phyloP scores from a whole-genome alignment of 2,329 filamentous ascomycete species.

The Cryphonectria naterciae region DNA sequence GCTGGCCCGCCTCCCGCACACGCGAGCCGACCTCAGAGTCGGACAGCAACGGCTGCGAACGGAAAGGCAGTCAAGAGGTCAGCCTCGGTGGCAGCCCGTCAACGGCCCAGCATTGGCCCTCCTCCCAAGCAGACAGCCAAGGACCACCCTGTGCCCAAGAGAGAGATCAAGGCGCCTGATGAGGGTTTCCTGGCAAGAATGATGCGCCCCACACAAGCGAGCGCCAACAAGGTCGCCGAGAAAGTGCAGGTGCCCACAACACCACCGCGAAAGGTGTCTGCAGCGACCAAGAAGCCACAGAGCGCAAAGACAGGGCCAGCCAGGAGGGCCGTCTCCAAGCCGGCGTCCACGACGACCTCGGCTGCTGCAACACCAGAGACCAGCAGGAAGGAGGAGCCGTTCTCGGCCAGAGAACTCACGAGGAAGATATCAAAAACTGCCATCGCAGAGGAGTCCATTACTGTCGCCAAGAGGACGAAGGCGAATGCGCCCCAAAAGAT shows the following conservation, averaged over 20 bases:
- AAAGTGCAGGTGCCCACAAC: conserved; percentile 53
- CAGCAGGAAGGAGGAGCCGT: conserved; percentile 25
- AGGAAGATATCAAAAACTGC: conserved; percentile 33
- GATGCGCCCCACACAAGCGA: conserved; percentile 74
- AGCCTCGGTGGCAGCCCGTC: conserved; percentile 48
- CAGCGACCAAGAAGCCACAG: conserved; percentile 28
- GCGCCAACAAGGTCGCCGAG: conserved; percentile 60
- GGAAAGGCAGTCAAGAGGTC: conserved; percentile 48
- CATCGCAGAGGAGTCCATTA: conserved; percentile 31
- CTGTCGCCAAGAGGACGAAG: conserved; percentile 28
- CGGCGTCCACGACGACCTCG: conserved; percentile 22
- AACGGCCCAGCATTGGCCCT: conserved; percentile 57
- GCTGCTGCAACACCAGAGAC: conserved; percentile 24
- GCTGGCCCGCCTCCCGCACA: conserved; percentile 41
- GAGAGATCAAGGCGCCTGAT: conserved; percentile 59
- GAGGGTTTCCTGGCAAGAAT: conserved; percentile 78
- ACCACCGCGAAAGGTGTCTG: conserved; percentile 49
- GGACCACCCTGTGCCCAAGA: conserved; percentile 51
- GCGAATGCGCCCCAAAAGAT: conserved; percentile 23
- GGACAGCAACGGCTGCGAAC: conserved; percentile 36
- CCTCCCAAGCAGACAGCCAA: conserved; percentile 61
- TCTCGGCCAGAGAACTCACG: conserved; percentile 31
- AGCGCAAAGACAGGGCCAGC: conserved; percentile 32
- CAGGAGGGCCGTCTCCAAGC: conserved; percentile 32
- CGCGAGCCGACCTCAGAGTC: conserved; percentile 48